phyloP scores from a whole-genome alignment of 345 rosid genomes.

The Garcia nutans region DNA sequence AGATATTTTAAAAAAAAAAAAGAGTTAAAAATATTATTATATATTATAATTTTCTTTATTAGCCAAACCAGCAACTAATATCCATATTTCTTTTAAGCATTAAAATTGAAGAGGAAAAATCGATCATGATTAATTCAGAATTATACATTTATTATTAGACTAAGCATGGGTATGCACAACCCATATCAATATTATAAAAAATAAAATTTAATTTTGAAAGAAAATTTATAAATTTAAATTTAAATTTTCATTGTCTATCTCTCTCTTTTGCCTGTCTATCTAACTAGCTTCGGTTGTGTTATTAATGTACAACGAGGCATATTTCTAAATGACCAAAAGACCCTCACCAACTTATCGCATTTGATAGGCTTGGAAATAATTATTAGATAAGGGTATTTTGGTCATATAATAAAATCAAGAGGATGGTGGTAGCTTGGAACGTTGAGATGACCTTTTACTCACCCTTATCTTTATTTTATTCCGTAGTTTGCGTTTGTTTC shows the following conservation, averaged over 20 bases:
- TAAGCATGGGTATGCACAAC: too few relatives aligned
- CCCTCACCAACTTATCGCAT: conserved; percentile 28
- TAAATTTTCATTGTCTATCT: background rate
- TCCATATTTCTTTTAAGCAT: too few relatives aligned
- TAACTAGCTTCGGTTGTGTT: conserved; percentile 8
- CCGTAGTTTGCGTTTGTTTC: conserved; percentile 49
- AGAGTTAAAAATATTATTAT: too few relatives aligned
- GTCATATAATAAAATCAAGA: conserved; percentile 18
- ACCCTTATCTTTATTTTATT: conserved; percentile 57
- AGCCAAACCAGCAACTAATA: too few relatives aligned
- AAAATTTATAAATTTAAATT: too few relatives aligned
- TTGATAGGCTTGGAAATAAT: conserved; percentile 3
- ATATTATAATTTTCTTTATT: too few relatives aligned
- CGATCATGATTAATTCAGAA: too few relatives aligned
- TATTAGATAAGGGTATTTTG: conserved; percentile 29
- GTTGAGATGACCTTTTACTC: conserved; percentile 60
- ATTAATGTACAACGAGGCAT: conserved; percentile 11
- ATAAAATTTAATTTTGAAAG: too few relatives aligned
- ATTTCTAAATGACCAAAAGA: background rate
- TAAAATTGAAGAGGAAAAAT: too few relatives aligned
- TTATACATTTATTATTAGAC: too few relatives aligned
- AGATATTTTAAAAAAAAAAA: too few relatives aligned
- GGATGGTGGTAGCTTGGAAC: conserved; percentile 57
- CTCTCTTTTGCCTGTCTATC: background rate
- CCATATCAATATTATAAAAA: too few relatives aligned